Percentiles rank a stretch among this genome's conserved stretches.
These are phyloP conservation scores for Monosporascus sp. DNA, from an alignment of 2,329 filamentous ascomycete species.

Conservation along the genomic window DNA sequence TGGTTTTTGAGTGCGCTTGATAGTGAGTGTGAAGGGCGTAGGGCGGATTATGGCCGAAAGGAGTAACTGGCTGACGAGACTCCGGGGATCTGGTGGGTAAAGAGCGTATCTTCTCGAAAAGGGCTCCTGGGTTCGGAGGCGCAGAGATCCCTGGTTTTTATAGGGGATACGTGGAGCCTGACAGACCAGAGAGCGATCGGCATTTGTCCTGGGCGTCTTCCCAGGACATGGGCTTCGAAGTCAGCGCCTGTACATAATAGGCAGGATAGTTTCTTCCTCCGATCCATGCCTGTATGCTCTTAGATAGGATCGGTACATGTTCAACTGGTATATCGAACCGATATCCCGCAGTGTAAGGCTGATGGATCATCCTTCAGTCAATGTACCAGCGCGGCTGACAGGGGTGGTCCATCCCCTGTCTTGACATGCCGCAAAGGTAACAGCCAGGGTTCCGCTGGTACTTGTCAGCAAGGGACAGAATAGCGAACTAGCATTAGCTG, in stretches of 20 bases:
- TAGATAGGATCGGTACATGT: background rate
- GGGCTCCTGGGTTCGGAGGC: background rate
- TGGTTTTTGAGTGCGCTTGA: background rate
- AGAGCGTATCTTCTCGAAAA: background rate
- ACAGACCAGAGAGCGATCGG: constrained; percentile 13
- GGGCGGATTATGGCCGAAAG: constrained; percentile 6
- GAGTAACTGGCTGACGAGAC: background rate
- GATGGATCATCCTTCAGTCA: background rate
- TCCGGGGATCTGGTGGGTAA: background rate
- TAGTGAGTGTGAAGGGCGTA: constrained; percentile 5
- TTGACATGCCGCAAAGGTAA: background rate
- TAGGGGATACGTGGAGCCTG: background rate
- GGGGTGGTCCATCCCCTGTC: background rate
- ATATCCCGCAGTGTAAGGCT: background rate
- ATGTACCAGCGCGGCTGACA: background rate
- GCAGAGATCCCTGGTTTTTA: background rate
- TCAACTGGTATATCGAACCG: background rate
- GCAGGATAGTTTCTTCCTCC: background rate
- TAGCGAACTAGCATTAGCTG: background rate
- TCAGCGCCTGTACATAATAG: background rate
- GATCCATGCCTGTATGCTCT: background rate
- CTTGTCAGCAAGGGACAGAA: background rate
- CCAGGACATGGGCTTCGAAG: background rate
- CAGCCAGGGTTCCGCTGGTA: background rate
- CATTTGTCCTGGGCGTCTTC: constrained; percentile 12